Conservation (phyloP, 1,139 yeast species). For the Chernovozyma sophiae-reginae region DNA sequence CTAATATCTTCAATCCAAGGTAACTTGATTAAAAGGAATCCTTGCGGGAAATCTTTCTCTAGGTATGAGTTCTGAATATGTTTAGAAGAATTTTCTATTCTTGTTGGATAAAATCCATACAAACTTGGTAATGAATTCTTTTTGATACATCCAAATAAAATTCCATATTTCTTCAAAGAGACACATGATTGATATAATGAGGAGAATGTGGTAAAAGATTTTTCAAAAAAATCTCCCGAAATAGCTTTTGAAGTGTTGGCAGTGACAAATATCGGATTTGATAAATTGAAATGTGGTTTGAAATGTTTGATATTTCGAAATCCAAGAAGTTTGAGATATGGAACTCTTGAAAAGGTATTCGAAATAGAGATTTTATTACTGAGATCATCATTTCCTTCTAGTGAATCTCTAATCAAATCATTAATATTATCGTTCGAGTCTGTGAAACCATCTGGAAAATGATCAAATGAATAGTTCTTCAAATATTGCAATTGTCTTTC, state of each 20-base stretch:
- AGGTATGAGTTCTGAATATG: constrained; percentile 2
- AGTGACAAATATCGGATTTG: constrained; percentile 56
- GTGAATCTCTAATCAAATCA: constrained; percentile 25
- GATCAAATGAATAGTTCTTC: constrained; percentile 34
- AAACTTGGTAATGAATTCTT: constrained; percentile 53
- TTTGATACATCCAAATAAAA: constrained; percentile 69
- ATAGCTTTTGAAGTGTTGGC: constrained; percentile 37
- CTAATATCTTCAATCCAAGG: constrained; percentile 68
- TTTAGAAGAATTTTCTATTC: constrained; percentile 17
- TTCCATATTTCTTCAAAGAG: constrained; percentile 51
- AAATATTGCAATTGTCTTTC: constrained; percentile 27
- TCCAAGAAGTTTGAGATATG: constrained; percentile 58
- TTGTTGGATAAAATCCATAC: constrained; percentile 59
- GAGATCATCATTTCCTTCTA: constrained; percentile 24
- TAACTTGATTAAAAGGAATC: constrained; percentile 54
- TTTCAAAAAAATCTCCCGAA: constrained; percentile 39
- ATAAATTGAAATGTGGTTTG: constrained; percentile 50
- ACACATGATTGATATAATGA: constrained; percentile 62
- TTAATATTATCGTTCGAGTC: constrained; percentile 11
- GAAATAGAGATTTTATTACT: constrained; percentile 5
- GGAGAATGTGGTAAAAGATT: constrained; percentile 66
- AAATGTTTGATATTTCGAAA: constrained; percentile 46
- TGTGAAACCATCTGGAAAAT: constrained; percentile 15
- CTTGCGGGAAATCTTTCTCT: constrained; percentile 45
- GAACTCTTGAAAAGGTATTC: constrained; percentile 24